Conservation (phyloP, 768 basidiomycete species). For the Trametes cinnabarina region DNA sequence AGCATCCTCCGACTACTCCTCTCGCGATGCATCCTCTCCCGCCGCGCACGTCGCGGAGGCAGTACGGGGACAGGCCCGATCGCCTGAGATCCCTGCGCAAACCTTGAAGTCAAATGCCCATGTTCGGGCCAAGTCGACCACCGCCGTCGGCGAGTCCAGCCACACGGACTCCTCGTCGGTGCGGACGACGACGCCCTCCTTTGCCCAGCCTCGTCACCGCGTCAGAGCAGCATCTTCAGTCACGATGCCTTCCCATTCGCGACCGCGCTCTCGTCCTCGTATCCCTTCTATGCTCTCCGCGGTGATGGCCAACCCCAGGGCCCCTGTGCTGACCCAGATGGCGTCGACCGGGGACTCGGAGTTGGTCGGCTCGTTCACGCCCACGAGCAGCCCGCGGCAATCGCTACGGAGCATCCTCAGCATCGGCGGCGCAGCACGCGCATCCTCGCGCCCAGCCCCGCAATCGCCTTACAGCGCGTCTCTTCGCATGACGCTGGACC, state of each 20-base stretch:
- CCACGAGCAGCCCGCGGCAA: conserved; percentile 25
- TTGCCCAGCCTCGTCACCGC: background rate
- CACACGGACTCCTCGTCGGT: conserved; percentile 1
- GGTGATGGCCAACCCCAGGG: conserved; percentile 9
- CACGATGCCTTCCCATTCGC: background rate
- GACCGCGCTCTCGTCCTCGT: background rate
- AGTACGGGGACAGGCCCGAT: conserved; percentile 15
- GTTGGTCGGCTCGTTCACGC: conserved; percentile 27
- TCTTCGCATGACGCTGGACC: background rate
- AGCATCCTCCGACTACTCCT: conserved; percentile 7
- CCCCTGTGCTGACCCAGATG: conserved; percentile 17
- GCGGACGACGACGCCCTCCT: background rate
- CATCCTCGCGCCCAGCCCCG: background rate
- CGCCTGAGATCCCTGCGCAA: background rate
- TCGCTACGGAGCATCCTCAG: conserved; percentile 20
- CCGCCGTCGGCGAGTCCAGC: conserved; percentile 8
- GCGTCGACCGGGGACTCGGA: conserved; percentile 16
- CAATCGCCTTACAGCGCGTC: background rate
- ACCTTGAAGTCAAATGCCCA: background rate
- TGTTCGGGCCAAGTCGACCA: conserved; percentile 15
- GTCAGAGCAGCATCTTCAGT: conserved; percentile 14
- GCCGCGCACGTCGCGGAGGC: conserved; percentile 1
- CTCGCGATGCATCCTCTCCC: conserved; percentile 3
- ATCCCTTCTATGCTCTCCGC: conserved; percentile 17
- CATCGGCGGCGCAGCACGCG: background rate